Evolutionary conservation across 257 asterid species (phyloP), one percentile per base, ranked within the genome.

Genomic region (Prunella vulgaris): DNA sequence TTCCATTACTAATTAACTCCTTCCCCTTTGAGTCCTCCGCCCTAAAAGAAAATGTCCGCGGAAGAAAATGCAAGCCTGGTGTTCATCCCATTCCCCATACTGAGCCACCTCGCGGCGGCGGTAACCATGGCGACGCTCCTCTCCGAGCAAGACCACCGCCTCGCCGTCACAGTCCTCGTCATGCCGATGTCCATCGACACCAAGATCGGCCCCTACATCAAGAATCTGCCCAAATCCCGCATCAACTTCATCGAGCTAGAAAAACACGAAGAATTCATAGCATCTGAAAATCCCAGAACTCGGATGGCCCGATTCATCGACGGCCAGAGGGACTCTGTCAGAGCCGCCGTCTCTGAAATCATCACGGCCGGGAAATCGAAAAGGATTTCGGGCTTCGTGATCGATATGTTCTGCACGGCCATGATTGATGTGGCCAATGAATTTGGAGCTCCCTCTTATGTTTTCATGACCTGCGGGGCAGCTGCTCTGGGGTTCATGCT

Each of bases 341-440:
- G 59, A 51, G 61, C 37, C 0, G 77, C 62, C 0, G 76, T 79
- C 10, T n/a, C 67, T 1, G 22, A 76, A 27, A 35, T 76, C 0
- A n/a, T 63, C 21, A 38, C 20, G 10, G 10, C 7, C 14, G 17
- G 15, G 38, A 21, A 17, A 7, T 64, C 60, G 9, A 12, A 25
- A 1, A 53, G 18, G 22, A 6, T 76, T 4, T 79, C 79, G 0
- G 87, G 83, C 0, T 25, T 83, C 1, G 79, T 86, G 0, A 5
- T 76, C n/a, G 80, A 76, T 54, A 30, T 76, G 60, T 13, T 63
- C 20, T 70, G 83, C 63, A 30, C 60, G 0, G 1, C 64, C 53
- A 64, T 87, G 89, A 71, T 85, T 5, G 88, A 87, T 2, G 83
- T 84, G 12, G 95, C 88, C 0, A 49, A 74, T 5, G 91, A 83